Conservation (phyloP, 169 alveolate species). For the Plasmodium reichenowi region DNA sequence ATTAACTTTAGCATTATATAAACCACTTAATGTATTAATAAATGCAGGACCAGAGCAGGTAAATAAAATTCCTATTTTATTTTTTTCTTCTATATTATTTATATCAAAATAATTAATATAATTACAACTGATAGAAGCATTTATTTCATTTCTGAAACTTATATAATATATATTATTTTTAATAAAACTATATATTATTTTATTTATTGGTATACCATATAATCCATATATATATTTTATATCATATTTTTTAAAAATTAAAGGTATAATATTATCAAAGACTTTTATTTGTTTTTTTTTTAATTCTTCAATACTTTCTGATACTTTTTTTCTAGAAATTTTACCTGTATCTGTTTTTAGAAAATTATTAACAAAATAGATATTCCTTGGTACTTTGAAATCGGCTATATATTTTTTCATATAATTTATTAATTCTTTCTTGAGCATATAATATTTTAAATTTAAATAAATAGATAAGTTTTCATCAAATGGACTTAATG, state of each 20-base stretch:
- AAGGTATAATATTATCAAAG: constrained; percentile 41
- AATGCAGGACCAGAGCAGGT: constrained; percentile 76
- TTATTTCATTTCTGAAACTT: constrained; percentile 75
- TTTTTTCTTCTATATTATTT: constrained; percentile 30
- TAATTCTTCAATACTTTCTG: constrained; percentile 34
- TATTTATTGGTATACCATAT: constrained; percentile 71
- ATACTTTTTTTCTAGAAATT: constrained; percentile 51
- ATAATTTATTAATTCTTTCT: constrained; percentile 13
- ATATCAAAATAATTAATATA: constrained; percentile 56
- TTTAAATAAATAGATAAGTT: constrained; percentile 14
- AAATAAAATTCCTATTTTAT: constrained; percentile 51
- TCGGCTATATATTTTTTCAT: constrained; percentile 34
- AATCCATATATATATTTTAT: constrained; percentile 52
- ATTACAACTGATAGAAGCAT: constrained; percentile 59
- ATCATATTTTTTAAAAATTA: constrained; percentile 50
- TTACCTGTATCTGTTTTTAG: constrained; percentile 73
- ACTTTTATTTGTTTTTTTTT: constrained; percentile 12
- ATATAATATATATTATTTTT: constrained; percentile 33
- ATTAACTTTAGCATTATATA: constrained; percentile 59
- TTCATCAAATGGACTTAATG: constrained; percentile 13
- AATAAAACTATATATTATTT: constrained; percentile 39
- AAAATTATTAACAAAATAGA: constrained; percentile 68
- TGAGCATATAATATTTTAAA: constrained; percentile 4
- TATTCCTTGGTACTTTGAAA: constrained; percentile 62
- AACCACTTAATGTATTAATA: constrained; percentile 62